phyloP scores from a whole-genome alignment of 2,329 filamentous ascomycete species.

The Albifimbria verrucaria region DNA sequence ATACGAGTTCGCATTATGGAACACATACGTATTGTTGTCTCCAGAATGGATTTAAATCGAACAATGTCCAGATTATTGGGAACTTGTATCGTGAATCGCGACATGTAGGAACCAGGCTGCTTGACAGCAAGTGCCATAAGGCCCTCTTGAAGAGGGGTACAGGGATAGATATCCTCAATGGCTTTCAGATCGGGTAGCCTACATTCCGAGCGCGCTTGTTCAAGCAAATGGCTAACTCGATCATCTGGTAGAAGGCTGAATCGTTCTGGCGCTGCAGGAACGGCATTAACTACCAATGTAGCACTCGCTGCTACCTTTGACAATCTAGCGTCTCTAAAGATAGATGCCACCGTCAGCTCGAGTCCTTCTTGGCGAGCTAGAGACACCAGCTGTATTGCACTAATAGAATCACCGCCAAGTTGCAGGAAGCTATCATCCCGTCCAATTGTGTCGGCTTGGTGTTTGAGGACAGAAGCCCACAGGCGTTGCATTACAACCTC shows the following conservation, averaged over 20 bases:
- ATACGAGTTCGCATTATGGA: conserved; percentile 43
- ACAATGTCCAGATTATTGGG: conserved; percentile 4
- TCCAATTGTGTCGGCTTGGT: conserved; percentile 22
- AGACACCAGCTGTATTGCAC: conserved; percentile 42
- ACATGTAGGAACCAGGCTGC: conserved; percentile 14
- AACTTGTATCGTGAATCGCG: conserved; percentile 11
- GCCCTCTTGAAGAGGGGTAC: conserved; percentile 32
- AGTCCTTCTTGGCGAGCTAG: conserved; percentile 30
- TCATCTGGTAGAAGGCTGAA: too few species aligned
- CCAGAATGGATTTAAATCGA: conserved; percentile 10
- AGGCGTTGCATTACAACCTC: conserved; percentile 29
- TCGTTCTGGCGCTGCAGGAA: too few species aligned
- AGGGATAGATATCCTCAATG: conserved; percentile 31
- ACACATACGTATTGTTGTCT: neutral
- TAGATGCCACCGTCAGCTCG: too few species aligned
- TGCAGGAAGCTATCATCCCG: conserved; percentile 37
- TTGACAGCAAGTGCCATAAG: conserved; percentile 27
- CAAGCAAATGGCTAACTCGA: too few species aligned
- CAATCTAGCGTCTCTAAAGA: too few species aligned
- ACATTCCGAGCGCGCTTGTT: too few species aligned
- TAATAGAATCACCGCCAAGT: conserved; percentile 42
- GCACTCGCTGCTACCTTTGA: too few species aligned
- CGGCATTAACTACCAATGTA: too few species aligned
- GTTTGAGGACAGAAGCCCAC: conserved; percentile 29
- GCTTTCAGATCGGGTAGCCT: too few species aligned